Conservation (phyloP, 2,329 filamentous ascomycete species). For the Phoma herbarum region DNA sequence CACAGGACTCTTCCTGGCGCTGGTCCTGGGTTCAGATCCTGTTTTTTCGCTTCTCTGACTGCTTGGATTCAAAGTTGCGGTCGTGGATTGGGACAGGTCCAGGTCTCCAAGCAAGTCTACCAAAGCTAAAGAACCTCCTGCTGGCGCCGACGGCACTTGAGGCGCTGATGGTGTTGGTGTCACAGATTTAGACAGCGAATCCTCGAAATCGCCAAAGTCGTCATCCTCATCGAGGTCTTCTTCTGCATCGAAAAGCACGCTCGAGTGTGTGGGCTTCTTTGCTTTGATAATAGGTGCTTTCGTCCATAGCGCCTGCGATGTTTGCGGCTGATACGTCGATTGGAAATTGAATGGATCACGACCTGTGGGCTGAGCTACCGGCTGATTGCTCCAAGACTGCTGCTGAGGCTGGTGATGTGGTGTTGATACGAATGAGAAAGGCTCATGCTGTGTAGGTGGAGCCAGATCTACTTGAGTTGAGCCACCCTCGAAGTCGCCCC, state of each 20-base stretch:
- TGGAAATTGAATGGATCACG: conserved; percentile 28
- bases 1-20: conserved; percentile 21
- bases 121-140: conserved; percentile 21
- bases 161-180: conserved; percentile 9
- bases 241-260: conserved; percentile 53
- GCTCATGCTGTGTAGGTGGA: conserved; percentile 27
- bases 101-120: conserved; percentile 42
- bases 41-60: background rate
- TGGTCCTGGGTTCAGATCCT: background rate
- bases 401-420: conserved; percentile 26
- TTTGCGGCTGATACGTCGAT: conserved; percentile 8
- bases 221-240: conserved; percentile 48
- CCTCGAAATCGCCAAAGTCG: conserved; percentile 51
- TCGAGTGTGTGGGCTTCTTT: conserved; percentile 47
- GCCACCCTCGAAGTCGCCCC: conserved; percentile 53
- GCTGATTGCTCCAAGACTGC: conserved; percentile 14
- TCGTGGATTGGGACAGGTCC: conserved; percentile 32
- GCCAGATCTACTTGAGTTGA: conserved; percentile 28
- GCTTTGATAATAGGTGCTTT: conserved; percentile 41
- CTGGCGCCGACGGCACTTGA: background rate
- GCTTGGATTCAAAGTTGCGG: conserved; percentile 8
- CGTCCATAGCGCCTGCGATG: conserved; percentile 32
- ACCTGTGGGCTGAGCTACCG: background rate
- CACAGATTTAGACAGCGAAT: conserved; percentile 22
- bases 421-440: conserved; percentile 27